Base-by-base conservation (phyloP, 441 rosid species). In the Populus hybrid region DNA sequence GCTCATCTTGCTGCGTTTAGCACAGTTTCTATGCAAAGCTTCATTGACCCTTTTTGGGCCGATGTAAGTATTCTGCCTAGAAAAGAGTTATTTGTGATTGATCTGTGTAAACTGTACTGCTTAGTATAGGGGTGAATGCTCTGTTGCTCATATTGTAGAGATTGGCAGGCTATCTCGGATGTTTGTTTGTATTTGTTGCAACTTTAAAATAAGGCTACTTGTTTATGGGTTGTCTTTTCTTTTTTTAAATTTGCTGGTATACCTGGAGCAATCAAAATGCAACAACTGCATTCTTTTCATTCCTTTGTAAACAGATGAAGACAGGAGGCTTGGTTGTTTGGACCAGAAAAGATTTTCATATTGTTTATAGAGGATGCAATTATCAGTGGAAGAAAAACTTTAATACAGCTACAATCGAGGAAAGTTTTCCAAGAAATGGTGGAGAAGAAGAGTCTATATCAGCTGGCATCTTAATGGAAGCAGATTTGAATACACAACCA, bases 321-420 rank as follows among this genome's bases (percentile, higher is more conserved):
- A 92, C 97, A 30, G 93, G 95, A 30, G 96, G 98, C 57, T 87
- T 90, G 87, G 96, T 91, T 82, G 85, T 92, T 72, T 89, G 93
- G 88, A 87, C 87, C 75, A 86, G 77, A 88, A 91, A 92, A 86
- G 95, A 90, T 42, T 46, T 66, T 83, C 83, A 80, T 54, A 85
- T 88, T 67, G 73, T 94, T 34, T 94, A 89, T 77, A 84, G 93
- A 87, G 95, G 94, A 81, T 42, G 63, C n/a, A 24, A 72, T 75
- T 72, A 81, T 81, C 67, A 26, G 78, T 69, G 26, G 67, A n/a
- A 79, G 26, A 42, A 73, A 40, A 75, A 70, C 66, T 75, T 74
- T 75, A 30, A 46, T 24, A 6, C 6, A 3, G 69, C 42, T 67
- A 50, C 73, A 18, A 23, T 20, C 64, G 78, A 61, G 11, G 76